Evolutionary conservation across 192 early-diverging fungal species (phyloP).

Genomic region (Coemansia sp.): DNA sequence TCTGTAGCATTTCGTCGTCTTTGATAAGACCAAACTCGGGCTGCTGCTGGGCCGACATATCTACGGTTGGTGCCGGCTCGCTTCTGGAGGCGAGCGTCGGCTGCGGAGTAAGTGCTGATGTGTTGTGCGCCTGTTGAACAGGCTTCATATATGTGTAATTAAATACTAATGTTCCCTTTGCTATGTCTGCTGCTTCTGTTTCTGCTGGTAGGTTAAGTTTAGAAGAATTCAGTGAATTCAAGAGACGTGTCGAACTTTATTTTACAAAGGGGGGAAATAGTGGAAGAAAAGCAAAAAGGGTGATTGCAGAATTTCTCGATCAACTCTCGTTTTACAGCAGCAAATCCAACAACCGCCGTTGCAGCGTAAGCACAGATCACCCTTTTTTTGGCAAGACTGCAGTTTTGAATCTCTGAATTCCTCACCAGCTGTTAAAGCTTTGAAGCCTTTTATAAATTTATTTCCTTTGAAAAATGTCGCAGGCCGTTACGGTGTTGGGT

Average conservation of each 20-base stretch:
- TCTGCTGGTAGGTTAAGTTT: no score
- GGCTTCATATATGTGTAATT: constrained; percentile 11
- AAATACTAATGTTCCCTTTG: neutral
- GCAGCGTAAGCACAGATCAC: no score
- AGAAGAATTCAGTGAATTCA: neutral
- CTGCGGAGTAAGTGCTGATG: constrained; percentile 1
- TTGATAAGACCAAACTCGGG: constrained; percentile 1
- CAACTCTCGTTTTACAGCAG: no score
- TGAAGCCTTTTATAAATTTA: neutral
- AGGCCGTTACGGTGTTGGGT: constrained; percentile 74
- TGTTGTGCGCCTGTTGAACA: constrained; percentile 21
- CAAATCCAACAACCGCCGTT: no score
- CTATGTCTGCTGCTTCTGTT: neutral
- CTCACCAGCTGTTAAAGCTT: neutral
- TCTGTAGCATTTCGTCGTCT: constrained; percentile 16
- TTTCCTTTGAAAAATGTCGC: constrained; percentile 14
- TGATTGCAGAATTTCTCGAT: neutral
- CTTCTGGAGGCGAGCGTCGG: neutral
- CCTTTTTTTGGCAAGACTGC: no score
- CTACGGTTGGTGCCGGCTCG: neutral
- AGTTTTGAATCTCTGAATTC: no score
- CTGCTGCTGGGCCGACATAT: neutral
- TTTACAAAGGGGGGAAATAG: neutral
- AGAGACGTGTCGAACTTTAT: no score
- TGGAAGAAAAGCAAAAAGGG: neutral